Percentiles rank a stretch among this genome's conserved stretches.
These are phyloP conservation scores for Umbelopsis sp. DNA, from an alignment of 192 early-diverging fungal genomes.

Conservation along the genomic window DNA sequence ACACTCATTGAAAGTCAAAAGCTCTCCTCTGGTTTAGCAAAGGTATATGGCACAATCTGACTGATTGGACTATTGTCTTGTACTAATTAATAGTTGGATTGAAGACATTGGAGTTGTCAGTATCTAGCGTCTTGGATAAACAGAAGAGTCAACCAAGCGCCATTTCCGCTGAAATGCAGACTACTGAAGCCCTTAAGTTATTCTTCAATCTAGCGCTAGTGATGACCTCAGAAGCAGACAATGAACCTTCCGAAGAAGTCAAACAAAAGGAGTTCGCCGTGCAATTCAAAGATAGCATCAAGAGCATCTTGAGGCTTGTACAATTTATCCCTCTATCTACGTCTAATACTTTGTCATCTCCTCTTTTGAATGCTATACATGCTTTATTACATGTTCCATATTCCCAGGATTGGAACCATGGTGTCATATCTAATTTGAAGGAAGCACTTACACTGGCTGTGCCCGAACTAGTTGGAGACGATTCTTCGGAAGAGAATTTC, in stretches of 20 bases:
- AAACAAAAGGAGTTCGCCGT: slow-evolving; percentile 4
- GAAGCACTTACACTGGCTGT: slow-evolving; percentile 17
- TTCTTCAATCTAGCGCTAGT: slow-evolving; percentile 56
- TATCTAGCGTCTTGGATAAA: slow-evolving; percentile 16
- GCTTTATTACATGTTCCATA: slow-evolving; percentile 65
- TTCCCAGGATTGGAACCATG: slow-evolving; percentile 26
- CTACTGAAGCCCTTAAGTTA: slow-evolving; percentile 57
- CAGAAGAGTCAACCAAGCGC: not conserved
- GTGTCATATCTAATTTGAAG: slow-evolving; percentile 35
- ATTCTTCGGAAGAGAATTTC: slow-evolving; percentile 48
- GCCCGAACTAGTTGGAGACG: slow-evolving; percentile 37
- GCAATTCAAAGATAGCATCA: slow-evolving; percentile 44
- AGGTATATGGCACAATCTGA: slow-evolving; percentile 6
- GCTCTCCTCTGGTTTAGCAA: slow-evolving; percentile 43
- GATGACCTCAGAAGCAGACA: slow-evolving; percentile 32
- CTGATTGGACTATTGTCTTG: not conserved
- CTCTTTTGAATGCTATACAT: slow-evolving; percentile 80
- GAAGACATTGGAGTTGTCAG: not conserved
- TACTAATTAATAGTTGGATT: not conserved
- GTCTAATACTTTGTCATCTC: slow-evolving; percentile 64
- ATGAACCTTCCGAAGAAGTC: slow-evolving; percentile 28
- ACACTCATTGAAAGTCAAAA: slow-evolving; percentile 46
- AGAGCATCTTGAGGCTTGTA: slow-evolving; percentile 49
- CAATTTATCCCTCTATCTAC: slow-evolving; percentile 36
- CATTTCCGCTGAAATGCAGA: slow-evolving; percentile 40